Evolutionary conservation across 2,329 filamentous ascomycete genomes (phyloP).

Genomic region (Pseudopithomyces chartarum): DNA sequence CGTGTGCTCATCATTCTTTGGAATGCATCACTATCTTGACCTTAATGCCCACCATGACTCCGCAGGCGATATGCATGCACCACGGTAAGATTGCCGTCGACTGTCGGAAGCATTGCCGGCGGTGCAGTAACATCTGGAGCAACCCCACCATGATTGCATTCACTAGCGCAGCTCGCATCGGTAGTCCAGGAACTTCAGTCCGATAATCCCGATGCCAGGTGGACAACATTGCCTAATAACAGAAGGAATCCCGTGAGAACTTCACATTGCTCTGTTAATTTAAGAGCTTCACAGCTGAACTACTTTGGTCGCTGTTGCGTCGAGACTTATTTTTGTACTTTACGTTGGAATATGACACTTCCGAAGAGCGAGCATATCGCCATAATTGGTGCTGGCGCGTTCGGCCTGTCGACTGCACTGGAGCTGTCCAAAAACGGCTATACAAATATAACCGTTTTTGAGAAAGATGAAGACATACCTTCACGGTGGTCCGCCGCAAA

Average conservation of each 20-base stretch:
- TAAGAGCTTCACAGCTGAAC: not conserved
- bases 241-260: not conserved
- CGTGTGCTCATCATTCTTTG: no score
- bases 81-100: no score
- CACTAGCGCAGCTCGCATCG: slow-evolving; percentile 1
- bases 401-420: slow-evolving; percentile 37
- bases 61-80: not conserved
- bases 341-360: slow-evolving; percentile 18
- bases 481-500: slow-evolving; percentile 61
- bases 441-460: slow-evolving; percentile 36
- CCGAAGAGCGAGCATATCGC: slow-evolving; percentile 30
- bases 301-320: not conserved
- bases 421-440: slow-evolving; percentile 37
- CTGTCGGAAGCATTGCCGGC: not conserved
- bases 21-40: no score
- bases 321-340: not conserved
- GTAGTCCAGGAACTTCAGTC: not conserved
- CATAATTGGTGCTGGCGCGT: slow-evolving; percentile 38
- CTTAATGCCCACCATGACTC: not conserved
- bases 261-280: not conserved
- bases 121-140: not conserved
- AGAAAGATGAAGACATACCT: slow-evolving; percentile 48
- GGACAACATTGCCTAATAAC: not conserved
- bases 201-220: slow-evolving; percentile 3
- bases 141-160: not conserved